Evolutionary conservation across 208 protist species (phyloP), one percentile per base, ranked within the genome.

Genomic region (Leishmania braziliensis): DNA sequence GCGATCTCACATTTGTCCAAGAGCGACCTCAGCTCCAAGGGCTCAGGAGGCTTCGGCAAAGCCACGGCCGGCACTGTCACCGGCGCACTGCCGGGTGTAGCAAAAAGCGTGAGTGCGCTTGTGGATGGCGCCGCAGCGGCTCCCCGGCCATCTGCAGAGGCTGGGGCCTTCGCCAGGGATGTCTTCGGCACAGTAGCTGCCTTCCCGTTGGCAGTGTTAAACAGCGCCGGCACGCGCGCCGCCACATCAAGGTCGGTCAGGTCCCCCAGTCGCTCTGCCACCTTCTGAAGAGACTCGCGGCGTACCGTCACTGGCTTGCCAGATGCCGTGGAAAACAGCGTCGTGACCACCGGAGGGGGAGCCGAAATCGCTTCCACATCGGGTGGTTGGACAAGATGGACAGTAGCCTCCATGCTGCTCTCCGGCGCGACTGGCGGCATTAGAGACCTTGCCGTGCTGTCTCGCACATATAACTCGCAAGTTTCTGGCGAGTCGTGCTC

Each of bases 291-390:
- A 10, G 87, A 83, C 39, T 76, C 79, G 14, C 80, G 80, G 18
- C 83, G 86, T 33, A 92, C 87, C 58, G 58, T 50, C 46, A 92
- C 85, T 8, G 82, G 74, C 33, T 85, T 87, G 2, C 86, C 86
- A 54, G 89, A 83, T 0, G 87, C 86, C 0, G 91, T 92, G 14
- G 86, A 75, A 58, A 92, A 89, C 3, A 90, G 72, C 20, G 87
- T 90, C 36, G 81, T 39, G 14, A 81, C 20, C 36, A 75, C 26
- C 26, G 81, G 10, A 1, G 81, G 29, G 14, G 81, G 33, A 16
- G 66, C 53, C n/a, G 62, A 4, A 50, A 26, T 36, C 29, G 76
- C 29, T 23, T 46, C n/a, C 46, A 60, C 62, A 39, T 29, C 9
- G 26, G 43, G 18, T 53, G 69, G 48, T 18, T 51, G 69, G 23